phyloP scores from a whole-genome alignment of 768 basidiomycete genomes.

The Tricholomella constricta region DNA sequence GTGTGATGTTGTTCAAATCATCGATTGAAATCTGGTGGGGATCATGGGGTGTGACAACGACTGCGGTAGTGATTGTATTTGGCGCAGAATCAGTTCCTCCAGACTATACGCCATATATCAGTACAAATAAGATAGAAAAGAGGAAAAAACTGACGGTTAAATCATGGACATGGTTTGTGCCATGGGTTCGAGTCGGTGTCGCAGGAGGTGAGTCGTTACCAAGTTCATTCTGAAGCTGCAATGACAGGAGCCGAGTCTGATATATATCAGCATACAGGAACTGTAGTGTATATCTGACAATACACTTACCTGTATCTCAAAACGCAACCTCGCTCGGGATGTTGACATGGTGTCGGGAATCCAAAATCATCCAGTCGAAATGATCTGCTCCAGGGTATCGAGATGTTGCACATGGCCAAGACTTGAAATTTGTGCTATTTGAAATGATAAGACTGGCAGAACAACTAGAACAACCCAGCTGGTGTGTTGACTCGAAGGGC shows the following conservation, averaged over 20 bases:
- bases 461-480: too few species aligned
- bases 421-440: too few species aligned
- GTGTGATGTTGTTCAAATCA: neutral
- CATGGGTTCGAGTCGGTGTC: neutral
- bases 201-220: neutral
- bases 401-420: too few species aligned
- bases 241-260: neutral
- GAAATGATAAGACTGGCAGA: too few species aligned
- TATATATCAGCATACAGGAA: neutral
- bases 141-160: neutral
- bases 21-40: neutral
- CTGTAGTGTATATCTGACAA: neutral
- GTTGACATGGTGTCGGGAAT: neutral
- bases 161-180: too few species aligned
- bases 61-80: too few species aligned
- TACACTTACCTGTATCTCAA: neutral
- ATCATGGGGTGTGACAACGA: too few species aligned
- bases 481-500: too few species aligned
- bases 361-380: too few species aligned
- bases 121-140: neutral
- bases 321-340: neutral
- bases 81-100: too few species aligned
- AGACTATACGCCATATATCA: too few species aligned
- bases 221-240: neutral
- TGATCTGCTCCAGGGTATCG: too few species aligned